phyloP scores from a whole-genome alignment of 108 stramenopile species.

The Tribonema minus region DNA sequence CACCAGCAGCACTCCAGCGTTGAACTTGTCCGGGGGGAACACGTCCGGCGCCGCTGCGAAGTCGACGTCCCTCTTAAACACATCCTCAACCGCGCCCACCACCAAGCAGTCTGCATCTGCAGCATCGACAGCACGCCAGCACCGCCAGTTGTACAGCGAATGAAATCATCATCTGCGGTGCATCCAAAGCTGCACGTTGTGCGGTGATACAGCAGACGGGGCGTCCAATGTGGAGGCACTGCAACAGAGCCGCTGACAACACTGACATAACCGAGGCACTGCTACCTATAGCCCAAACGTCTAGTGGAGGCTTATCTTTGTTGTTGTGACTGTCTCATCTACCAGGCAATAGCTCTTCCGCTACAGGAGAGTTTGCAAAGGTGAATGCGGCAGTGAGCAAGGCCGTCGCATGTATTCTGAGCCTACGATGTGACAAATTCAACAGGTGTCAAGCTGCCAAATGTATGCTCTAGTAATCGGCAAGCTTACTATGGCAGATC shows the following conservation, averaged over 20 bases:
- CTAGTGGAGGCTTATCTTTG: too few relatives aligned
- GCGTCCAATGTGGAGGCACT: not conserved
- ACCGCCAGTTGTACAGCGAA: not conserved
- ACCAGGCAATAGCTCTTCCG: too few relatives aligned
- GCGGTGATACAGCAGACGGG: not conserved
- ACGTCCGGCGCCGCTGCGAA: constrained; percentile 80
- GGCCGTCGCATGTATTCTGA: too few relatives aligned
- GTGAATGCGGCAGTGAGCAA: too few relatives aligned
- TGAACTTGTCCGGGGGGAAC: constrained; percentile 76
- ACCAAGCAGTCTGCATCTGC: not conserved
- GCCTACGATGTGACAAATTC: too few relatives aligned
- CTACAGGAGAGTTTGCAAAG: too few relatives aligned
- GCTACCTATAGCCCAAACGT: too few relatives aligned
- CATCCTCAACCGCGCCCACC: not conserved
- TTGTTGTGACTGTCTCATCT: too few relatives aligned
- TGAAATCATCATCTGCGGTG: not conserved
- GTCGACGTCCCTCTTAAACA: constrained; percentile 61
- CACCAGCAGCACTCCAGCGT: constrained; percentile 79
- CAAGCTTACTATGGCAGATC: too few relatives aligned
- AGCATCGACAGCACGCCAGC: not conserved
- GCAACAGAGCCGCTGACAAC: not conserved
- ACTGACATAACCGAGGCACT: not conserved
- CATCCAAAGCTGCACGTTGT: not conserved
- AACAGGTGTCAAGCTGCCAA: too few relatives aligned
- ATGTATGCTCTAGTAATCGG: too few relatives aligned